Evolutionary conservation across 106 monocot genomes (phyloP).

Genomic region (Apostasia ramifera): DNA sequence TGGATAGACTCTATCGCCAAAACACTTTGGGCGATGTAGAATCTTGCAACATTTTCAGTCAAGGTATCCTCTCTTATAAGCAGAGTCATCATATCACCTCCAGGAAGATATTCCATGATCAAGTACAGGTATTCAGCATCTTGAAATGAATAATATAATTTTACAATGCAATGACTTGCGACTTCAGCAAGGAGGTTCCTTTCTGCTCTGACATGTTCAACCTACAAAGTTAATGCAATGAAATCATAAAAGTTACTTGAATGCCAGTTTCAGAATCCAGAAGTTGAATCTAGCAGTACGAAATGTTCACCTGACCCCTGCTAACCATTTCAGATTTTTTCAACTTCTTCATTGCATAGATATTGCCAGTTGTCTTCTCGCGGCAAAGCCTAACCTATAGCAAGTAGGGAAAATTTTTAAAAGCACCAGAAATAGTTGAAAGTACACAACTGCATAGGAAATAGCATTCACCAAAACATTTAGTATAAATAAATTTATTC

Average conservation of each 20-base stretch:
- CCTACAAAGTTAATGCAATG: constrained; percentile 15
- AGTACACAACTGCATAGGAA: neutral
- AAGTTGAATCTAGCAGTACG: neutral
- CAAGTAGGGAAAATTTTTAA: constrained; percentile 1
- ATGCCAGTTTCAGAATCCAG: neutral
- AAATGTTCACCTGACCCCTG: constrained; percentile 32
- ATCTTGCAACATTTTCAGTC: constrained; percentile 88
- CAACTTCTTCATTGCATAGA: constrained; percentile 51
- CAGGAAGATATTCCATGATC: constrained; percentile 50
- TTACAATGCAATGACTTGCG: constrained; percentile 96
- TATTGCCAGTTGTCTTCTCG: constrained; percentile 37
- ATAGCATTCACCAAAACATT: neutral
- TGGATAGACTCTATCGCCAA: constrained; percentile 98
- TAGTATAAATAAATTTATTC: neutral
- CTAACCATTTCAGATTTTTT: constrained; percentile 53
- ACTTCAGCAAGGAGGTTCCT: constrained; percentile 98
- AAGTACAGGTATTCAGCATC: constrained; percentile 82
- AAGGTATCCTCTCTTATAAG: constrained; percentile 96
- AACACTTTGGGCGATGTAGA: constrained; percentile 93
- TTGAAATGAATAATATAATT: constrained; percentile 99
- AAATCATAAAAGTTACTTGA: neutral
- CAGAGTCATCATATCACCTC: constrained; percentile 99
- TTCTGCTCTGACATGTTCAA: constrained; percentile 96
- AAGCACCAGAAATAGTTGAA: neutral
- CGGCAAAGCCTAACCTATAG: constrained; percentile 39